Evolutionary conservation across 345 rosid species (phyloP).

Genomic region (Citrus maxima): DNA sequence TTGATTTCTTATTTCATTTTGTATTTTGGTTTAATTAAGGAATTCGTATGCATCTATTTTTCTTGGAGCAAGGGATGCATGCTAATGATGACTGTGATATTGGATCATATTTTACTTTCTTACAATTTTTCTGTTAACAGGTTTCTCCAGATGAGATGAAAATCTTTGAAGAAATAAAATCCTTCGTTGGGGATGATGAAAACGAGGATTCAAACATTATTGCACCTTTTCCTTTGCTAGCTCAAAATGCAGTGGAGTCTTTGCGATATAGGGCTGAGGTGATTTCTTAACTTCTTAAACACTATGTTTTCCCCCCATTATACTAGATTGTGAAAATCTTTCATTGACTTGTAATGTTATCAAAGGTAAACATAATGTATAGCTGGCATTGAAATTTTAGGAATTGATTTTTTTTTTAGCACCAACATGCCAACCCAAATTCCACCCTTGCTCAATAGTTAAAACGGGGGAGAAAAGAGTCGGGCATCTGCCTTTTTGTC

Average conservation of each 20-base stretch:
- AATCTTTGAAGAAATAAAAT: conserved; percentile 69
- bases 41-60: background rate
- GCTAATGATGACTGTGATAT: background rate
- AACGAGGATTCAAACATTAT: conserved; percentile 43
- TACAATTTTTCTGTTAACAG: conserved; percentile 31
- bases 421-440: background rate
- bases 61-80: background rate
- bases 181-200: conserved; percentile 60
- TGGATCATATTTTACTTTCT: conserved; percentile 3
- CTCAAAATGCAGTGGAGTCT: conserved; percentile 80
- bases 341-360: background rate
- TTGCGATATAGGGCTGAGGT: conserved; percentile 95
- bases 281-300: conserved; percentile 7
- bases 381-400: background rate
- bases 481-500: background rate
- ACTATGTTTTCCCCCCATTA: background rate
- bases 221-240: conserved; percentile 60
- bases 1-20: background rate
- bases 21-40: background rate
- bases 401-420: background rate
- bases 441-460: background rate
- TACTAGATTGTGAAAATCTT: background rate
- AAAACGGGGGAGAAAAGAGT: background rate
- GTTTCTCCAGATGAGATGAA: conserved; percentile 83
- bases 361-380: background rate